Percentiles rank a stretch among this genome's conserved stretches.
Evolutionary conservation across 2,329 filamentous ascomycete species (phyloP).

Genomic region (Trichoderma guizhouense): DNA sequence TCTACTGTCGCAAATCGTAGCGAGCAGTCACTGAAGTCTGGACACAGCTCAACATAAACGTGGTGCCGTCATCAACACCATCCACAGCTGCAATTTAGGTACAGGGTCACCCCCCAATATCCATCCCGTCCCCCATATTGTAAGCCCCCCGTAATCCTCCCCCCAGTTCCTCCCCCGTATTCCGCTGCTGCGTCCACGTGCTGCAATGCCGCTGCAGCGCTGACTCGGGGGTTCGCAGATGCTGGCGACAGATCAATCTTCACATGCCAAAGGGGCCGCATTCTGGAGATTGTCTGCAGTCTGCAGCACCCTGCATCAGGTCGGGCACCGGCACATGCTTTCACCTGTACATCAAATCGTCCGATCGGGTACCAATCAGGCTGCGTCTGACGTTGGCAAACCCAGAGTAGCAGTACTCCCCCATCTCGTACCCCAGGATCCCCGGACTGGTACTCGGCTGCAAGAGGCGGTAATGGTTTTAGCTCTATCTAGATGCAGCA

Average conservation of each 20-base stretch:
- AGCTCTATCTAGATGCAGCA: conserved; percentile 5
- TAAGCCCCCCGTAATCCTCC: not conserved
- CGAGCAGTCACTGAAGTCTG: not conserved
- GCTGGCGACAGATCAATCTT: conserved; percentile 7
- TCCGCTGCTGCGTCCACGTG: conserved; percentile 10
- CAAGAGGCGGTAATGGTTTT: not conserved
- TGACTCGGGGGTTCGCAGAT: conserved; percentile 4
- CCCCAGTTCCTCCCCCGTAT: not conserved
- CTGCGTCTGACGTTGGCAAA: not conserved
- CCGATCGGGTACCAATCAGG: not conserved
- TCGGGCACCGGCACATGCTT: not conserved
- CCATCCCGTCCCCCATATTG: not conserved
- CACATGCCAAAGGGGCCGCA: conserved; percentile 7
- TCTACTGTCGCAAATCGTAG: not conserved
- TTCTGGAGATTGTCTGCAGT: not conserved
- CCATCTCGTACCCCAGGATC: not conserved
- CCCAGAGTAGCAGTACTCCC: not conserved
- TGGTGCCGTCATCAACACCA: too few species aligned
- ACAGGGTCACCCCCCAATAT: too few species aligned
- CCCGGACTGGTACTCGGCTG: not conserved
- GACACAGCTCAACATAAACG: not conserved
- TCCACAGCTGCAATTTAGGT: too few species aligned
- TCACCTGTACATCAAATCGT: not conserved
- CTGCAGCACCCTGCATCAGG: not conserved
- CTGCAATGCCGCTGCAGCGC: not conserved